phyloP scores from a whole-genome alignment of 2,329 filamentous ascomycete species.

The Pseudogymnoascus destructans region DNA sequence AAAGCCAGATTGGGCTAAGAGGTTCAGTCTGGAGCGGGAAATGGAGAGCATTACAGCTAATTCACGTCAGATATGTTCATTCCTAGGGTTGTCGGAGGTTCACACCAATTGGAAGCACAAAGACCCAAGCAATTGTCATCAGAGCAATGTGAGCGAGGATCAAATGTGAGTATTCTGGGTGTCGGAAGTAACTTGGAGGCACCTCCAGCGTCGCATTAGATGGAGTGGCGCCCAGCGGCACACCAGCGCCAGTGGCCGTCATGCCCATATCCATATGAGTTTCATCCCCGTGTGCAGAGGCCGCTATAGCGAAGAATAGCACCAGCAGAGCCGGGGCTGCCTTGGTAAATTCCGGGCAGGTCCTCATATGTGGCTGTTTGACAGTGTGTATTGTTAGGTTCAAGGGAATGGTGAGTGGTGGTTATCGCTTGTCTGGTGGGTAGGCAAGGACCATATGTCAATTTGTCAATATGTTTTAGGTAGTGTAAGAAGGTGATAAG shows the following conservation, averaged over 20 bases:
- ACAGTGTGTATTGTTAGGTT: not conserved
- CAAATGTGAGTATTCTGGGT: conserved; percentile 28
- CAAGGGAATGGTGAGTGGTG: not conserved
- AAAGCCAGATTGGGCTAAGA: conserved; percentile 57
- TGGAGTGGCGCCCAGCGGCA: not conserved
- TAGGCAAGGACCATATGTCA: not conserved
- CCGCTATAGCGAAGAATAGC: conserved; percentile 25
- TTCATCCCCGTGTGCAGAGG: conserved; percentile 24
- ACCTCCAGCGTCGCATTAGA: conserved; percentile 17
- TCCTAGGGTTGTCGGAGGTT: conserved; percentile 10
- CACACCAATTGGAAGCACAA: conserved; percentile 56
- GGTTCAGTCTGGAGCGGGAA: conserved; percentile 59
- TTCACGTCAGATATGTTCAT: not conserved
- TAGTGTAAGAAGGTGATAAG: not conserved
- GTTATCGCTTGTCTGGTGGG: not conserved
- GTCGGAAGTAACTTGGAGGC: conserved; percentile 30
- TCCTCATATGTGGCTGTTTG: not conserved
- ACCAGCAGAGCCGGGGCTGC: conserved; percentile 23
- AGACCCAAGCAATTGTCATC: conserved; percentile 56
- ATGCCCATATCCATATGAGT: conserved; percentile 23
- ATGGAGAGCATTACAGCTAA: conserved; percentile 65
- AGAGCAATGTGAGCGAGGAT: conserved; percentile 48
- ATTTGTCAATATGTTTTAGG: not conserved
- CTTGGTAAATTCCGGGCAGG: not conserved
- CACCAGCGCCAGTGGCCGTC: conserved; percentile 7